A percentile compares a stretch with the other conserved stretches of the same genome.
Evolutionary conservation across 352 stramenopile genomes (phyloP).

Genomic region (Phytophthora colocasiae): DNA sequence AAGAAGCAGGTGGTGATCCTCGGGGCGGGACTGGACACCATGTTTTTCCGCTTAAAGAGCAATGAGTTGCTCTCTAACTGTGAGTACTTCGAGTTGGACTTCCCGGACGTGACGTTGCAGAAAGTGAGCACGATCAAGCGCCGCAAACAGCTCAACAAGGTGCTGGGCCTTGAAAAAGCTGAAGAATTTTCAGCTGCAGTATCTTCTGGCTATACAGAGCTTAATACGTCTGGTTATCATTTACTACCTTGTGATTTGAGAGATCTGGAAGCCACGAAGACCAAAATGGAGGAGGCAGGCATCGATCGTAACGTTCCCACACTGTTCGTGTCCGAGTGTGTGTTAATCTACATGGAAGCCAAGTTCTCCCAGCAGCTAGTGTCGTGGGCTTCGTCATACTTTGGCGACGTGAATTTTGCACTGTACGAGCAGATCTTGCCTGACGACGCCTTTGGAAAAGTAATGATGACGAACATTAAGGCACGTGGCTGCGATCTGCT

Average conservation of each 20-base stretch:
- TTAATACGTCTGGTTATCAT: constrained; percentile 78
- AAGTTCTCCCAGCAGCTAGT: constrained; percentile 80
- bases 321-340: constrained; percentile 91
- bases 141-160: constrained; percentile 58
- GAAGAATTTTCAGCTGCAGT: constrained; percentile 63
- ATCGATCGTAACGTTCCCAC: constrained; percentile 60
- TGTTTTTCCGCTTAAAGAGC: constrained; percentile 84
- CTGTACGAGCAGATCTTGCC: constrained; percentile 94
- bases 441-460: constrained; percentile 88
- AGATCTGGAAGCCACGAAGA: constrained; percentile 55
- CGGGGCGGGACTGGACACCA: constrained; percentile 82
- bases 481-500: constrained; percentile 89
- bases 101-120: constrained; percentile 78
- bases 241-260: constrained; percentile 82
- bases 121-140: constrained; percentile 83
- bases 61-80: constrained; percentile 42
- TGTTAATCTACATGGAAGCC: constrained; percentile 93
- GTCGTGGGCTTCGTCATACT: constrained; percentile 67
- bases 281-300: constrained; percentile 67
- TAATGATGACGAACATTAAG: constrained; percentile 93
- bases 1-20: constrained; percentile 86
- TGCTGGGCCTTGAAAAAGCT: constrained; percentile 48
- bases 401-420: constrained; percentile 81
- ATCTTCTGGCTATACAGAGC: constrained; percentile 61
- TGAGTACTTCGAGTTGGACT: constrained; percentile 90